These are phyloP conservation scores for Magnaporthiopsis rhizophila DNA, from an alignment of 2,329 filamentous ascomycete species.

Conservation along the genomic window DNA sequence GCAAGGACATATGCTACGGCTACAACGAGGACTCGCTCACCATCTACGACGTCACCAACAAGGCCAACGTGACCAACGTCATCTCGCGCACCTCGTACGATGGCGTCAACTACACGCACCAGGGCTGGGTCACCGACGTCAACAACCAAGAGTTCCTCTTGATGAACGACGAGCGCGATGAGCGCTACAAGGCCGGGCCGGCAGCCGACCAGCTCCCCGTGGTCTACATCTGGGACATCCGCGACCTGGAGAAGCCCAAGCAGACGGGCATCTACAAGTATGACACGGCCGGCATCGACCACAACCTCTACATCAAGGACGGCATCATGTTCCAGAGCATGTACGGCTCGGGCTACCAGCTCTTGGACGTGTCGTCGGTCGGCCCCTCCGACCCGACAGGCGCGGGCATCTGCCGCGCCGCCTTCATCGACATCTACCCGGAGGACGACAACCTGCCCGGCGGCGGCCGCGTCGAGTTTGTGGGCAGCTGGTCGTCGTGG, in stretches of 20 bases:
- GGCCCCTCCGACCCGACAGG: conserved; percentile 26
- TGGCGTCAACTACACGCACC: conserved; percentile 49
- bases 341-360: conserved; percentile 33
- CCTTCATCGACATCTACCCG: conserved; percentile 38
- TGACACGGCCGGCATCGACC: conserved; percentile 29
- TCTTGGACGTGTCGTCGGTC: conserved; percentile 24
- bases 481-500: conserved; percentile 35
- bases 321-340: conserved; percentile 35
- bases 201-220: conserved; percentile 30
- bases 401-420: conserved; percentile 31
- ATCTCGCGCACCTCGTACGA: conserved; percentile 46
- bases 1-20: conserved; percentile 46
- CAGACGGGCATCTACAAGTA: conserved; percentile 33
- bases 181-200: conserved; percentile 23
- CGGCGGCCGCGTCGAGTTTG: conserved; percentile 26
- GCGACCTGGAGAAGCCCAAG: conserved; percentile 29
- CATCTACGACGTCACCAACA: conserved; percentile 41
- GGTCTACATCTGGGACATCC: conserved; percentile 42
- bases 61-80: conserved; percentile 32
- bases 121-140: conserved; percentile 42
- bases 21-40: conserved; percentile 46
- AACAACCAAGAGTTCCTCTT: conserved; percentile 35
- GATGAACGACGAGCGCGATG: conserved; percentile 44
- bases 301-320: conserved; percentile 35
- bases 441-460: conserved; percentile 34